Evolutionary conservation across 768 basidiomycete genomes (phyloP).

Genomic region (Inosperma sp.): DNA sequence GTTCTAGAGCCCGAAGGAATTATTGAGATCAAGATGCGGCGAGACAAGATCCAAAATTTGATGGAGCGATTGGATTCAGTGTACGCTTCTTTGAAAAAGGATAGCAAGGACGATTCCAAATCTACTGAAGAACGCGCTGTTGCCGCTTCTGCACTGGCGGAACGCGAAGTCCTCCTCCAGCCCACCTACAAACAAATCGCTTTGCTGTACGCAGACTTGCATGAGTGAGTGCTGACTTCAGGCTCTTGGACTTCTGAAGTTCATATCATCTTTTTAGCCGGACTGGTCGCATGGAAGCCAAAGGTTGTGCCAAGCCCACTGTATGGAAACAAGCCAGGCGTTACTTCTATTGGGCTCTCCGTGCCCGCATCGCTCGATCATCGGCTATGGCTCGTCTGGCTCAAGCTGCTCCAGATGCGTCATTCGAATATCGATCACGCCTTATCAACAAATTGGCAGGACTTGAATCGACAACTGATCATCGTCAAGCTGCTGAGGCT

Average conservation of each 20-base stretch:
- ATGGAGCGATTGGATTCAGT: conserved; percentile 92
- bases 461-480: conserved; percentile 47
- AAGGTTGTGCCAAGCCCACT: conserved; percentile 84
- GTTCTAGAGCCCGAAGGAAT: conserved; percentile 96
- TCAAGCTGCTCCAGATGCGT: conserved; percentile 67
- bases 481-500: conserved; percentile 55
- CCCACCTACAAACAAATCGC: conserved; percentile 95
- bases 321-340: conserved; percentile 88
- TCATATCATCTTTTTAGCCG: conserved; percentile 49
- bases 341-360: conserved; percentile 90
- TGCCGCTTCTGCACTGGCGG: conserved; percentile 62
- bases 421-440: conserved; percentile 59
- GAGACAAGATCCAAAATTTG: conserved; percentile 81
- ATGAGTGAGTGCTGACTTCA: conserved; percentile 61
- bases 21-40: conserved; percentile 96
- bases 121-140: conserved; percentile 68
- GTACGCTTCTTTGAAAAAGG: conserved; percentile 76
- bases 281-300: conserved; percentile 94
- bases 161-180: conserved; percentile 74
- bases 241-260: conserved; percentile 5
- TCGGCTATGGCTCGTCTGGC: conserved; percentile 58
- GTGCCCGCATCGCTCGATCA: conserved; percentile 73
- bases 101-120: conserved; percentile 70
- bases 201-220: conserved; percentile 91
- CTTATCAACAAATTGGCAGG: conserved; percentile 60